Base-by-base conservation (phyloP, 192 early-diverging fungal species). In the Coemansia sp. region DNA sequence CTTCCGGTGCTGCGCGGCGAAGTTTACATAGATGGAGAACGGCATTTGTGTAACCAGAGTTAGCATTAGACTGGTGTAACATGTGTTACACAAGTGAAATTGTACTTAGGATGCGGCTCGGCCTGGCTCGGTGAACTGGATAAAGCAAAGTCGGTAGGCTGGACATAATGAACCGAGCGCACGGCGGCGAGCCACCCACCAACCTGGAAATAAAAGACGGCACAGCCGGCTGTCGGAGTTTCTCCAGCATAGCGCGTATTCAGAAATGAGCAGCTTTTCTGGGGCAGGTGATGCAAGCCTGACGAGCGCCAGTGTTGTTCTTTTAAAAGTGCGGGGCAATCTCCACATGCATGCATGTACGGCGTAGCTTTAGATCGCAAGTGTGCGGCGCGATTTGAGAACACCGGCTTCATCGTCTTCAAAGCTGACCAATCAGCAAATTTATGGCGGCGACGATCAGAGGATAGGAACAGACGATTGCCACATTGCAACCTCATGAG, bases 321-420 rank as follows among this genome's bases (percentile, higher is more conserved):
- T 45, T 45, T 45, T 45, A 12, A 3, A 12, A 45, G 41, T 4
- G 41, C 41, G 41, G 41, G 41, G 41, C 41, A 45, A 45, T 45
- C 41, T 45, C 41, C 41, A 45, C 41, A 45, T 53, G 51, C 51
- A 53, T 53, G 51, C 24, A 53, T 53, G 51, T 22, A 11, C 51
- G 51, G 21, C 23, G 51, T 53, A 22, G 51, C 51, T 53, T 27
- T 53, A 53, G 51, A 53, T 53, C 51, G 51, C 24, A 23, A 45
- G 41, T 15, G 51, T 12, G 51, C 22, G 24, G 51, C 50, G 51
- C 51, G 51, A 53, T 53, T 53, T 24, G 51, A 53, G 51, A 53
- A 53, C 51, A 53, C 41, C 15, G 14, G 41, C 41, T 45, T 45
- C 14, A 45, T 5, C 2, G 41, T n/a, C 41, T 43, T 43, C 41